These are phyloP conservation scores for Lactifluus pinguis DNA, from an alignment of 768 basidiomycete species.

Conservation along the genomic window DNA sequence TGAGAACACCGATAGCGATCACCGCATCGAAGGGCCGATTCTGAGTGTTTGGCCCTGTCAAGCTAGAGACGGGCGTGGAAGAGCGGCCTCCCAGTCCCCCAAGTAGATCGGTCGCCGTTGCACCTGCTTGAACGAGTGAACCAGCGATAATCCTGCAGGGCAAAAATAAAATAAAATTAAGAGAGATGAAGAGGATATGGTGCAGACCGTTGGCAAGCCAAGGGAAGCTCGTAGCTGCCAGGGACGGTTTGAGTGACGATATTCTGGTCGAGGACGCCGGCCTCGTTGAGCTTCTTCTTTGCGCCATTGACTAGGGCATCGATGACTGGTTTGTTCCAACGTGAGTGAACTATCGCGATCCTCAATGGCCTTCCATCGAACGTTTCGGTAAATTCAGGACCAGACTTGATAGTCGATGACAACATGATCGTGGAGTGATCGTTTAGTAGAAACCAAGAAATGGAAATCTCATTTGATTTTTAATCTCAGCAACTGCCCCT, in stretches of 20 bases:
- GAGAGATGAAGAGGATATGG: background rate
- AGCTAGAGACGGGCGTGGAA: conserved; percentile 41
- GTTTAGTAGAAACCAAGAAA: background rate
- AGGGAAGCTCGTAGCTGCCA: conserved; percentile 90
- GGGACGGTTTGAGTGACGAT: conserved; percentile 90
- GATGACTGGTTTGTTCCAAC: conserved; percentile 91
- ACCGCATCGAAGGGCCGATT: conserved; percentile 82
- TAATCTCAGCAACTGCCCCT: too few species aligned
- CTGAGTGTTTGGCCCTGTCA: conserved; percentile 30
- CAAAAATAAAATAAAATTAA: conserved; percentile 2
- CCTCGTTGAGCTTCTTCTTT: conserved; percentile 66
- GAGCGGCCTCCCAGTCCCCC: conserved; percentile 46
- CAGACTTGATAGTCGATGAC: conserved; percentile 56
- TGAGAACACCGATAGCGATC: conserved; percentile 95
- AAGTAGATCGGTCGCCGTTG: conserved; percentile 74
- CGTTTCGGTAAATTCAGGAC: conserved; percentile 45
- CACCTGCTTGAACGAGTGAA: conserved; percentile 70
- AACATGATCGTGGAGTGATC: conserved; percentile 13
- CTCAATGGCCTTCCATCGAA: conserved; percentile 78
- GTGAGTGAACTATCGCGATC: conserved; percentile 87
- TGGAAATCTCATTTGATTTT: too few species aligned
- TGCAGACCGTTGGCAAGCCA: conserved; percentile 72
- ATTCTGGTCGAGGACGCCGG: conserved; percentile 82
- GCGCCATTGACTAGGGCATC: conserved; percentile 78
- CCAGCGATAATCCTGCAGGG: conserved; percentile 72